These are phyloP conservation scores for Tetratostichococcus sp. DNA, from an alignment of 139 green algal genomes.

Conservation along the genomic window DNA sequence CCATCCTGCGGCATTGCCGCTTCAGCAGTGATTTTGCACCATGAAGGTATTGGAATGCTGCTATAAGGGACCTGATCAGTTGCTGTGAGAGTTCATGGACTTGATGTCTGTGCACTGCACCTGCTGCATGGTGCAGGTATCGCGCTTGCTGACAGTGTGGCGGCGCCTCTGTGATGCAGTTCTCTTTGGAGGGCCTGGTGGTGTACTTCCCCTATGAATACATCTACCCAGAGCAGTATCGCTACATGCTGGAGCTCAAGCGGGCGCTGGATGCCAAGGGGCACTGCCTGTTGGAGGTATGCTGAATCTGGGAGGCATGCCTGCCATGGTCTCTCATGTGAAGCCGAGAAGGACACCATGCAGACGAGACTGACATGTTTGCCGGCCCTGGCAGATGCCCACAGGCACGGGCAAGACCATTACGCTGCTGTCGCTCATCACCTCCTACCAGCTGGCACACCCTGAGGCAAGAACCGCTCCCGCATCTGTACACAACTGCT, in stretches of 20 bases:
- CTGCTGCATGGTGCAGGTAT: no score
- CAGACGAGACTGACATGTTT: no score
- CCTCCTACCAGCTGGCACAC: constrained; percentile 94
- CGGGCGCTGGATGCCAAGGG: constrained; percentile 90
- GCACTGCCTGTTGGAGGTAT: constrained; percentile 93
- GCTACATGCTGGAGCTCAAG: constrained; percentile 99
- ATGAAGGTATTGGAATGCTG: no score
- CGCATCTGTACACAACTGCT: no score
- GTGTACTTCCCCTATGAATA: constrained; percentile 98
- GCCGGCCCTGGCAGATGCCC: constrained; percentile 93
- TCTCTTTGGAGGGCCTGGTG: constrained; percentile 87
- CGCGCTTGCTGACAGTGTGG: no score
- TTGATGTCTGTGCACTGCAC: no score
- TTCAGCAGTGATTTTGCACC: no score
- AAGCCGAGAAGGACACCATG: no score
- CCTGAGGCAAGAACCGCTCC: constrained; percentile 52
- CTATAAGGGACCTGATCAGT: no score
- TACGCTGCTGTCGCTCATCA: constrained; percentile 96
- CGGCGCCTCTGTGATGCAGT: no score
- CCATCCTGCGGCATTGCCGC: no score
- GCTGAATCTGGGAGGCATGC: not conserved
- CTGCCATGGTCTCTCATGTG: not conserved
- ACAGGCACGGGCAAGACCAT: constrained; percentile 99
- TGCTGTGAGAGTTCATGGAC: no score
- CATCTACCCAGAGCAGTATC: constrained; percentile 95